Conservation (phyloP, 768 basidiomycete species). For the Cyclocybe aegerita region DNA sequence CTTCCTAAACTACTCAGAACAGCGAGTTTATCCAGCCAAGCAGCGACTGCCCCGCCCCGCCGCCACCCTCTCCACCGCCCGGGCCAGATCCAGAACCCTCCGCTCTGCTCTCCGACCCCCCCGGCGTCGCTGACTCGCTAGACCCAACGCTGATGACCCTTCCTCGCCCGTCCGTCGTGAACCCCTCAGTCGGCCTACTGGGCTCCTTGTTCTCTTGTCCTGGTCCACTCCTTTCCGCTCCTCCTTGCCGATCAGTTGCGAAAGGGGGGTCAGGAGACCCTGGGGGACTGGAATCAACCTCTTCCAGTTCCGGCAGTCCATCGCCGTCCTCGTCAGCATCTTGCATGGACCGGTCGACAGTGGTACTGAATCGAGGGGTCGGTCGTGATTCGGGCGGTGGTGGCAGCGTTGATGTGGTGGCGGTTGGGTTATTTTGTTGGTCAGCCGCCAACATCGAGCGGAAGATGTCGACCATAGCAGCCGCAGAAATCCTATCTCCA, state of each 20-base stretch:
- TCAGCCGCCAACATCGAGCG: too few relatives aligned
- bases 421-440: background rate
- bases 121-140: slow-evolving; percentile 6
- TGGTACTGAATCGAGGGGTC: background rate
- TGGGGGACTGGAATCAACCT: too few relatives aligned
- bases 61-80: background rate
- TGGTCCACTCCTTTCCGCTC: too few relatives aligned
- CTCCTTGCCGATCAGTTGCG: too few relatives aligned
- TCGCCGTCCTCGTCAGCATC: background rate
- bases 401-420: background rate
- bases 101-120: background rate
- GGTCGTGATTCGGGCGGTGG: background rate
- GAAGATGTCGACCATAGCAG: too few relatives aligned
- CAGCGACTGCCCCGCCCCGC: slow-evolving; percentile 4
- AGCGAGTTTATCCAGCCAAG: slow-evolving; percentile 12
- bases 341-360: background rate
- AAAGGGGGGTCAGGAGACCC: too few relatives aligned
- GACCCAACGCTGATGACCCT: slow-evolving; percentile 49
- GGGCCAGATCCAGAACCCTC: background rate
- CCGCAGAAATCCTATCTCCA: too few relatives aligned
- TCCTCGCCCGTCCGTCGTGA: slow-evolving; percentile 65
- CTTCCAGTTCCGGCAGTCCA: too few relatives aligned
- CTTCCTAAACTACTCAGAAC: slow-evolving; percentile 10
- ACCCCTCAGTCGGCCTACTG: slow-evolving; percentile 35
- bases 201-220: background rate